Percentiles rank a stretch among this genome's conserved stretches.
These are phyloP conservation scores for Pleurostoma richardsiae DNA, from an alignment of 2,329 filamentous ascomycete species.

Conservation along the genomic window DNA sequence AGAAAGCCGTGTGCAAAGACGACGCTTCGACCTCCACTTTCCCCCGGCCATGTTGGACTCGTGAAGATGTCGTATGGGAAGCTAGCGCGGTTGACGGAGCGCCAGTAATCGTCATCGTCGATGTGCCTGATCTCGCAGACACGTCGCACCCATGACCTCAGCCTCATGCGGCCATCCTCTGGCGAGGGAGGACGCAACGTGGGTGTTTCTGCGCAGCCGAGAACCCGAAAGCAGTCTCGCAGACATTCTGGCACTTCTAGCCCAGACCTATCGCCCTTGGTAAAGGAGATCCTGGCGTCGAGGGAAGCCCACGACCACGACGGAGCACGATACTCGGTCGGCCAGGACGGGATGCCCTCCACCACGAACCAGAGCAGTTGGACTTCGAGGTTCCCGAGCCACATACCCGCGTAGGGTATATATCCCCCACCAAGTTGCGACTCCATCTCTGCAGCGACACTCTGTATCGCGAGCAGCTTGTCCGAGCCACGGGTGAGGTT, in stretches of 20 bases:
- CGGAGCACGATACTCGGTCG: conserved; percentile 4
- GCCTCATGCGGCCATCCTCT: not conserved
- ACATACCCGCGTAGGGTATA: not conserved
- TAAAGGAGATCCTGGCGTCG: not conserved
- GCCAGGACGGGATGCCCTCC: not conserved
- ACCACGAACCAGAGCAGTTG: not conserved
- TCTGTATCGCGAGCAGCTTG: not conserved
- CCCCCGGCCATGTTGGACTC: not conserved
- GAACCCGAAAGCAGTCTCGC: not conserved
- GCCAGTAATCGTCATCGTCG: not conserved
- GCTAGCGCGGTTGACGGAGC: not conserved
- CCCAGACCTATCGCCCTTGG: not conserved
- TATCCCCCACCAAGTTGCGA: not conserved
- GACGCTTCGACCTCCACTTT: not conserved
- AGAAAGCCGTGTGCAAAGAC: not conserved
- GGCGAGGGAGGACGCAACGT: not conserved
- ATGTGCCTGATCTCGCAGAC: not conserved
- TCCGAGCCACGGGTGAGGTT: not conserved
- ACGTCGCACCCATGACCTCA: not conserved
- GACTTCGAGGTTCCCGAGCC: not conserved
- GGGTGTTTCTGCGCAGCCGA: not conserved
- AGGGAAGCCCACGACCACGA: conserved; percentile 8
- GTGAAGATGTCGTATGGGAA: not conserved
- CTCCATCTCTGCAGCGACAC: not conserved
- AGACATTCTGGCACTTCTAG: not conserved